phyloP scores from a whole-genome alignment of 768 basidiomycete species.

The Lentinula aciculospora region DNA sequence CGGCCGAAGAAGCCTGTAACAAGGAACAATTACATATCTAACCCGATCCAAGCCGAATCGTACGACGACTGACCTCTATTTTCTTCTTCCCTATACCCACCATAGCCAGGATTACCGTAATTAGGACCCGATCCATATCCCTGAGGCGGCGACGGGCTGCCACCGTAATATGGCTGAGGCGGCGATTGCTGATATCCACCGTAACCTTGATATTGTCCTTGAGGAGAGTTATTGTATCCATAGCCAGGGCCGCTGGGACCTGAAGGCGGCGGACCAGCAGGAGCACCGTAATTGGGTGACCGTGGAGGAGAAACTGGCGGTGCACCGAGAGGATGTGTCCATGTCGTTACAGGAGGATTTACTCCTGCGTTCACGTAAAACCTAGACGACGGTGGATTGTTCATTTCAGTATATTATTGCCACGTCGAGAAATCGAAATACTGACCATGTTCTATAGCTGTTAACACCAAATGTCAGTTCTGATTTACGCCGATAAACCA shows the following conservation, averaged over 20 bases:
- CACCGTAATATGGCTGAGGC: conserved; percentile 18
- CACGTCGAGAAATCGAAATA: conserved; percentile 4
- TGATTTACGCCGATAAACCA: not conserved
- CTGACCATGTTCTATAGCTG: conserved; percentile 66
- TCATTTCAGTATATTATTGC: not conserved
- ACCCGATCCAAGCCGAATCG: no score
- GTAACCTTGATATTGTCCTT: conserved; percentile 22
- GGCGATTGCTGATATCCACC: conserved; percentile 19
- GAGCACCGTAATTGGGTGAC: conserved; percentile 32
- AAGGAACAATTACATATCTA: not conserved
- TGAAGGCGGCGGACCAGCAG: conserved; percentile 14
- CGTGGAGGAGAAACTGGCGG: conserved; percentile 29
- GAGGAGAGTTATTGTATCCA: conserved; percentile 20
- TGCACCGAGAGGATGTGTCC: conserved; percentile 66
- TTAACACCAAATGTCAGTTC: conserved; percentile 16
- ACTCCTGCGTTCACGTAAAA: conserved; percentile 70
- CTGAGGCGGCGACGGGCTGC: conserved; percentile 15
- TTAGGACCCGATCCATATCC: conserved; percentile 15
- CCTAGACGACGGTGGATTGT: conserved; percentile 31
- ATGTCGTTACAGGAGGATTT: conserved; percentile 58
- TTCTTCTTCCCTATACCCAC: conserved; percentile 12
- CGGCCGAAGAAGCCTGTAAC: conserved; percentile 26
- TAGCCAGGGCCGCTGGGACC: conserved; percentile 13
- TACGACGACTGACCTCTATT: conserved; percentile 21
- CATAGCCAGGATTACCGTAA: conserved; percentile 1